Conservation (phyloP, 495 filamentous ascomycete genomes). For the Pyrenula aspistea region DNA sequence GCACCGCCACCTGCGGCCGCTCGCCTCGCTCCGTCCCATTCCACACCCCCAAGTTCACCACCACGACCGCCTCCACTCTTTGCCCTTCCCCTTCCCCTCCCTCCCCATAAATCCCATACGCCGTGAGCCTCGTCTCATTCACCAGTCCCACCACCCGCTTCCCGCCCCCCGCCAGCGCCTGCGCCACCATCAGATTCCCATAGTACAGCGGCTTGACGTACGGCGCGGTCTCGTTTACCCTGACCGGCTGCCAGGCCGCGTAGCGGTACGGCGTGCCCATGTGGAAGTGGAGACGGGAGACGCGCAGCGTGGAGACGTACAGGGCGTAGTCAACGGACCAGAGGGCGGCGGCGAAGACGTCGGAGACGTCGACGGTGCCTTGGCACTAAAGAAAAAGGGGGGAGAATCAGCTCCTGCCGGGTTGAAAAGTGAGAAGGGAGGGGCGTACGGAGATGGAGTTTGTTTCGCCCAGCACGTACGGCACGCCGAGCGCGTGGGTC, state of each 20-base stretch:
- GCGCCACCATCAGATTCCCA: conserved; percentile 9
- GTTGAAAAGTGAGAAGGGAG: too few species aligned
- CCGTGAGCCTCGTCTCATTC: conserved; percentile 9
- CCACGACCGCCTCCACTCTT: conserved; percentile 1
- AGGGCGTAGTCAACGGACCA: conserved; percentile 13
- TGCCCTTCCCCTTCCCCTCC: background rate
- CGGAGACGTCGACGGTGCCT: conserved; percentile 6
- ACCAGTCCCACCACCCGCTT: conserved; percentile 10
- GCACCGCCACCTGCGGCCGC: conserved; percentile 5
- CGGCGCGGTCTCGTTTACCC: conserved; percentile 1
- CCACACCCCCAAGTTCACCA: conserved; percentile 8
- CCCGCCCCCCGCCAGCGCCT: conserved; percentile 10
- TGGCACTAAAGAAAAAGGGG: conserved; percentile 4
- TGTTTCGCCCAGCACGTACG: conserved; percentile 15
- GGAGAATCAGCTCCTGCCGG: background rate
- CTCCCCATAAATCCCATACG: conserved; percentile 9
- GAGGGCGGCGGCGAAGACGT: conserved; percentile 10
- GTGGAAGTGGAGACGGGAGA: conserved; percentile 13
- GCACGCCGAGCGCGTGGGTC: conserved; percentile 2
- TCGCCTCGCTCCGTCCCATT: conserved; percentile 3
- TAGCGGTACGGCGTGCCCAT: conserved; percentile 11
- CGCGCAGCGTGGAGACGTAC: conserved; percentile 4
- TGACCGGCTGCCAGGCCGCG: conserved; percentile 11
- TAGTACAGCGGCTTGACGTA: conserved; percentile 11
- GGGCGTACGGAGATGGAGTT: conserved; percentile 11